Percentiles rank a stretch among this genome's conserved stretches.
Evolutionary conservation across 73 alveolate genomes (phyloP).

Genomic region (Stentor coeruleus): DNA sequence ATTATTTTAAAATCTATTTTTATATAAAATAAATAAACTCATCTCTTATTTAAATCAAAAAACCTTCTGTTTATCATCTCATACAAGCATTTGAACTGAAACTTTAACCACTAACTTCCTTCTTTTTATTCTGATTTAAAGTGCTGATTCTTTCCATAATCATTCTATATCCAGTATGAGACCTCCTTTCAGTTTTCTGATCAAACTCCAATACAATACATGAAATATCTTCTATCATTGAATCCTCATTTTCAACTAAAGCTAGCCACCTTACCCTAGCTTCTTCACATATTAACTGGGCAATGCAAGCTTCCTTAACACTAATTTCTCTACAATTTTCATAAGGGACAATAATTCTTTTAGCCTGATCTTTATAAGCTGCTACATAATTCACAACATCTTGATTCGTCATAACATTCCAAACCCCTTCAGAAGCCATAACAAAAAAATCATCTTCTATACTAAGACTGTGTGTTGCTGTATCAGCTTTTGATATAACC

Average conservation of each 20-base stretch:
- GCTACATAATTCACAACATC: conserved; percentile 4
- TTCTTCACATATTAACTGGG: conserved; percentile 17
- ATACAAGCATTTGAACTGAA: too few relatives aligned
- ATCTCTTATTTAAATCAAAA: too few relatives aligned
- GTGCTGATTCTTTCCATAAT: neutral
- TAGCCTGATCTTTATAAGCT: neutral
- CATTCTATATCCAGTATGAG: neutral
- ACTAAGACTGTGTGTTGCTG: conserved; percentile 47
- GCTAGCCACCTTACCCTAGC: conserved; percentile 27
- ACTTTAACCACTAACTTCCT: too few relatives aligned
- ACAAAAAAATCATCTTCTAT: conserved; percentile 62
- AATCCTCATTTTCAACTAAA: conserved; percentile 18
- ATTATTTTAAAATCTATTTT: too few relatives aligned
- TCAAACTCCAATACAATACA: neutral
- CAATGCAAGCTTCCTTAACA: neutral
- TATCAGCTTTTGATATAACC: conserved; percentile 70
- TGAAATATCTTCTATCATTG: neutral
- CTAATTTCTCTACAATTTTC: neutral
- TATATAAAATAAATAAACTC: too few relatives aligned
- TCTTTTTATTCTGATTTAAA: too few relatives aligned
- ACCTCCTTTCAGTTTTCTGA: neutral
- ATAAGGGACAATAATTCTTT: neutral
- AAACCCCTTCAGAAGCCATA: conserved; percentile 14
- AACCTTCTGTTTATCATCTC: too few relatives aligned
- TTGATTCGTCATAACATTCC: neutral